Base-by-base conservation (phyloP, 495 filamentous ascomycete species). In the Ramalina intermedia region DNA sequence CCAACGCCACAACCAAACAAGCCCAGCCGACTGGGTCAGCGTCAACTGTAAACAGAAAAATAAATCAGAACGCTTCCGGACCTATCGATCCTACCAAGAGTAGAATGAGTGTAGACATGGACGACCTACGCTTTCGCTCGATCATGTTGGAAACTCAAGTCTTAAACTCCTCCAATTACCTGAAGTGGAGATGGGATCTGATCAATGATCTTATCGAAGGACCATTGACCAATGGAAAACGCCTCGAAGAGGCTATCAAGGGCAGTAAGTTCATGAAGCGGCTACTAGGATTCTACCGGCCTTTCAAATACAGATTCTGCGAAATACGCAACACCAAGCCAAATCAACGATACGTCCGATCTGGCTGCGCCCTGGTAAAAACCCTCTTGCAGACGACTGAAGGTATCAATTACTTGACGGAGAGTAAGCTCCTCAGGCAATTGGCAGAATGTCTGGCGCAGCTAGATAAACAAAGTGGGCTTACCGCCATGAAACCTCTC, bases 181-280 rank as follows among this genome's bases (percentile, higher is more conserved):
- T 77, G 17, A 98, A 98, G 59, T 98, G 91, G 91, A 87, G 91
- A 55, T 98, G 91, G 91, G 85, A 94, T 54, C 67, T 93, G 23
- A 85, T 98, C 38, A 75, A 85, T 48, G 79, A 81, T 55, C 78
- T 96, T 33, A 88, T 98, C 40, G 93, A 98, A 60, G 93, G 93
- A 0, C 91, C 91, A 4, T 63, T 98, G 36, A 79, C 83, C n/a
- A 94, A 90, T 56, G 76, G 87, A 6, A 95, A 94, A 61, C 75
- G 91, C 38, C 73, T 96, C 9, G 87, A 94, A 55, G 93, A 98
- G 61, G 89, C 90, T 3, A 87, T 96, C 59, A 93, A 90, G 61
- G 85, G 79, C 20, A 89, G 86, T 6, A 96, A 95, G 56, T 96
- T 96, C 60, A 79, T 94, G 55, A 95, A 96, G 64, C 75, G 93